Base-by-base conservation (phyloP, 169 alveolate genomes). In the Plasmodium ovale region DNA sequence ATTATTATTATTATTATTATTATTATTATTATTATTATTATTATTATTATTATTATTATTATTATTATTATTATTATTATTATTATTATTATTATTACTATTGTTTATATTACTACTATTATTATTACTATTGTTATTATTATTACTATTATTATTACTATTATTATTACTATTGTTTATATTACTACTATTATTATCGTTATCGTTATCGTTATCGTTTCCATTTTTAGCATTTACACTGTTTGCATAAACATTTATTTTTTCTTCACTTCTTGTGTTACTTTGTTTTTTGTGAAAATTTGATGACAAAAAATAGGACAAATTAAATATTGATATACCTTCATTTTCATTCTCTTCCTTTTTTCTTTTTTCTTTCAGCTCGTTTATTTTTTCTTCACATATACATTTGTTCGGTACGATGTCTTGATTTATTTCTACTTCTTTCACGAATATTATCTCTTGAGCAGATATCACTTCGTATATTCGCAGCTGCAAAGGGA, bases 261-360 rank as follows among this genome's bases (percentile, higher is more conserved):
- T 74, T 29, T 74, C 88, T 2, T 74, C 88, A 49, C 47, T 65
- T 37, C 67, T 35, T 62, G 88, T 12, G 25, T 59, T 74, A 68
- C 49, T 47, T 51, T 74, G 73, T 68, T 74, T 74, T 37, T 74
- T 74, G 49, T 62, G 71, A 31, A 60, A 74, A 54, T 54, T 74
- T 7, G 88, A 74, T 25, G 88, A 74, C 49, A 74, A 65, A 51
- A 74, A 74, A n/a, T 74, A 74, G 14, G 88, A 74, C 42, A 74
- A 16, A 35, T 74, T 74, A 31, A 74, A 74, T 14, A 74, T 74
- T 21, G 88, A 74, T 12, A 74, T 65, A 4, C 88, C 88, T 62
- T 74, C 88, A 68, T 74, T 74, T 23, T 74, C 88, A 21, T 74
- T 60, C 0, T 74, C 88, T 37, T 35, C 88, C 16, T 29, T 74